These are phyloP conservation scores for Cyclospora cayetanensis DNA, from an alignment of 169 alveolate species.

Conservation along the genomic window DNA sequence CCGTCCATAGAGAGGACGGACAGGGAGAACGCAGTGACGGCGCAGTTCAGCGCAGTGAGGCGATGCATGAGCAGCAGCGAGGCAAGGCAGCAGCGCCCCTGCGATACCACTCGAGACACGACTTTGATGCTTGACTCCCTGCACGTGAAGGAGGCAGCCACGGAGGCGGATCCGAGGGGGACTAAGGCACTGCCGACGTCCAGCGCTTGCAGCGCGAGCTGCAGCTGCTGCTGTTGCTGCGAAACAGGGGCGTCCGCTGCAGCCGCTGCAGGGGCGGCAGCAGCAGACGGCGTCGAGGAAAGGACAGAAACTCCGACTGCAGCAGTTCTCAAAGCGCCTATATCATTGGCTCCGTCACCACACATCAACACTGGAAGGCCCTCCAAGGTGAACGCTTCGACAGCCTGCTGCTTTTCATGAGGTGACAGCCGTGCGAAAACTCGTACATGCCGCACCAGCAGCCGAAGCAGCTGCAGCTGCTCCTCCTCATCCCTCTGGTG, in stretches of 20 bases:
- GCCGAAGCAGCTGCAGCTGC: conserved; percentile 28
- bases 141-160: conserved; percentile 98
- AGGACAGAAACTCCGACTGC: conserved; percentile 97
- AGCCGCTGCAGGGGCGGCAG: conserved; percentile 1
- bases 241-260: neutral
- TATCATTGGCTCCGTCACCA: conserved; percentile 99
- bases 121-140: conserved; percentile 92
- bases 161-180: conserved; percentile 97
- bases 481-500: neutral
- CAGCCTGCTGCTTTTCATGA: conserved; percentile 90
- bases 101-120: conserved; percentile 75
- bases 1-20: conserved; percentile 96
- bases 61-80: conserved; percentile 96
- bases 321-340: conserved; percentile 98
- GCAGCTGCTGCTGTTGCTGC: conserved; percentile 27
- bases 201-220: conserved; percentile 76
- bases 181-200: conserved; percentile 85
- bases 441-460: conserved; percentile 76
- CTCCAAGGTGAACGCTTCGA: conserved; percentile 81
- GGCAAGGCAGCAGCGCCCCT: conserved; percentile 96
- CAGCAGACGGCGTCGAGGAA: conserved; percentile 53
- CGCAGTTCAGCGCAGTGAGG: conserved; percentile 94
- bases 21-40: conserved; percentile 94
- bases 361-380: conserved; percentile 93
- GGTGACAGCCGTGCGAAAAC: conserved; percentile 98